Evolutionary conservation across 345 rosid species (phyloP), one percentile per base, ranked within the genome.

Genomic region (Salix suchowensis): DNA sequence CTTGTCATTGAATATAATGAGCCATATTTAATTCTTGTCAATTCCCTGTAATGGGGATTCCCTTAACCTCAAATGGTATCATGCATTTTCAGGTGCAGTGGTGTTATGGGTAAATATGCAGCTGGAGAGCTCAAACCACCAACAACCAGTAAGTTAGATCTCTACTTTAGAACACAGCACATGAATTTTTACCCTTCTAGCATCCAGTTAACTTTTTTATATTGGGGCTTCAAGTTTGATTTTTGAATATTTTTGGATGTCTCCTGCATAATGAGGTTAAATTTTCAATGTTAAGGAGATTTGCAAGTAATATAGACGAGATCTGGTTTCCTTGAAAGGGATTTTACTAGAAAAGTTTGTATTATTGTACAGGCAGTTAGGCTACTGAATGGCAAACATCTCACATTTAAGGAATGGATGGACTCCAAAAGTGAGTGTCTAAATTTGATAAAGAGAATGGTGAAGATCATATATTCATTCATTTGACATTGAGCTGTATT

Each of bases 121-220:
- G 96, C 91, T 54, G 97, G 98, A 79, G 98, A 95, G 82, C 98
- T 95, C 78, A 95, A 89, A 92, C 98, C 98, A 14, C 98, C 98
- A 68, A 82, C 87, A 58, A 87, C 91, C 68, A 90, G 98, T 91
- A 44, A 84, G 97, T 85, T 74, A n/a, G 24, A 70, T 30, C 66
- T 37, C 77, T 71, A 10, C 30, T 72, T 68, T 14, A 14, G 30
- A 2, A 65, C 11, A 36, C 67, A 21, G 28, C 24, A 2, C 4
- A 2, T 67, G 69, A 26, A 70, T 6, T n/a, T 66, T 60, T n/a
- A 21, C 18, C 4, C 28, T 39, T 34, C 34, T 61, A 40, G 15
- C 44, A 67, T n/a, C 28, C 58, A 36, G 8, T 69, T 42, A 21
- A 48, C 5, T 50, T 6, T 30, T 7, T n/a, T 21, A 11, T 71